Evolutionary conservation across 176 grass and related monocot species (phyloP), one percentile per base, ranked within the genome.

Genomic region (Dactylis glomerata): DNA sequence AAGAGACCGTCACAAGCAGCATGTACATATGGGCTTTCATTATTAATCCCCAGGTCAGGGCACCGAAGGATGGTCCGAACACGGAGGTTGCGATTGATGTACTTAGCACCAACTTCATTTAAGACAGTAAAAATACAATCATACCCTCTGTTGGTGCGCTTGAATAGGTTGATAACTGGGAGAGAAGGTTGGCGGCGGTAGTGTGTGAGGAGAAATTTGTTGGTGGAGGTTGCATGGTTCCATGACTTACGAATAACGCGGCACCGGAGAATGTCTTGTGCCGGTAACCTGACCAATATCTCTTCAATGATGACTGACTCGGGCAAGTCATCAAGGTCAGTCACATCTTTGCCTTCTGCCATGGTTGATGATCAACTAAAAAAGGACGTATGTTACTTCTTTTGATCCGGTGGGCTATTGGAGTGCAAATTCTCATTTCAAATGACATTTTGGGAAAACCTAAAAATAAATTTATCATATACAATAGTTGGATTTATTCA

Each of bases 11-110:
- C 68, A 45, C 36, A 71, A 7, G n/a, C 1, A 44, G 38, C 68
- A 23, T 71, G 40, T 37, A 44, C 10, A 10, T 14, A 1, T 1
- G 11, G 14, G 0, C 16, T 15, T 8, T 33, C 30, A 19, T 8
- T 34, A 13, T 3, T 2, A 3, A 1, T 7, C 14, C 15, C 0
- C 1, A 0, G 13, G 62, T 7, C 1, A 14, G 16, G 15, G 3
- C 30, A 34, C 15, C 2, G 4, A 3, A 66, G 5, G 15, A 66
- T 2, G 31, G 31, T 26, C 3, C 2, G 1, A 0, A 11, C 4
- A 15, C 2, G 0, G 15, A 66, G 5, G 16, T 20, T 66, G 15
- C 15, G 31, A 19, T 10, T 3, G 31, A 8, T 8, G 2, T 5
- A 8, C 7, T 1, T 33, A 33, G 61, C 5, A 66, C 16, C 3